Conservation (phyloP, 2,329 filamentous ascomycete species). For the Aspergillus texensis region DNA sequence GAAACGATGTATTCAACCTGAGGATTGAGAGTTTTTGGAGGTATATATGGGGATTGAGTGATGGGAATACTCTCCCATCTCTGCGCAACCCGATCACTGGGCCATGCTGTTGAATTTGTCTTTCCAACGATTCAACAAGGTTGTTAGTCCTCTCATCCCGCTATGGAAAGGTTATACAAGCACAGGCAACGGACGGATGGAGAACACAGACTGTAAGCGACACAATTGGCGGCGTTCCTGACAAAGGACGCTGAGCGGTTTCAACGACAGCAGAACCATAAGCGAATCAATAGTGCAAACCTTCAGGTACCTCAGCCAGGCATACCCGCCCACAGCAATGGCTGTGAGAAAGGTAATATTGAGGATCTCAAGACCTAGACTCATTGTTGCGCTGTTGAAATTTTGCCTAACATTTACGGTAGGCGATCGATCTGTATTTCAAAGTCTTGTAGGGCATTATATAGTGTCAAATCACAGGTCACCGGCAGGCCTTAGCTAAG, state of each 20-base stretch:
- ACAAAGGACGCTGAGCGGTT: background rate
- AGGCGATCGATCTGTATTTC: background rate
- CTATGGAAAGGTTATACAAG: background rate
- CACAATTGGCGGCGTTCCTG: background rate
- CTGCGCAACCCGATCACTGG: background rate
- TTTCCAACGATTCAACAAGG: background rate
- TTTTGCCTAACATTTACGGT: background rate
- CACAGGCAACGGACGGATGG: background rate
- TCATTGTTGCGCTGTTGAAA: background rate
- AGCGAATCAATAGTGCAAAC: background rate
- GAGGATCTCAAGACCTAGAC: background rate
- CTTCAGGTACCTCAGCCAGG: background rate
- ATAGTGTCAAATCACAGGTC: background rate
- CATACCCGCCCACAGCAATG: background rate
- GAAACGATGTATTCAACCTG: background rate
- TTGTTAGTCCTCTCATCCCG: background rate
- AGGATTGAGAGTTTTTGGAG: background rate
- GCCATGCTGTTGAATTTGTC: background rate
- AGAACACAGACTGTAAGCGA: background rate
- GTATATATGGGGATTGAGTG: rapidly evolving
- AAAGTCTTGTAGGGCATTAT: background rate
- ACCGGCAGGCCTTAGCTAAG: background rate
- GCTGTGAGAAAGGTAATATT: background rate
- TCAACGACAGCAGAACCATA: background rate
- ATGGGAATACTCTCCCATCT: background rate